Conservation (phyloP, 2,329 filamentous ascomycete genomes). For the Monilinia laxa region DNA sequence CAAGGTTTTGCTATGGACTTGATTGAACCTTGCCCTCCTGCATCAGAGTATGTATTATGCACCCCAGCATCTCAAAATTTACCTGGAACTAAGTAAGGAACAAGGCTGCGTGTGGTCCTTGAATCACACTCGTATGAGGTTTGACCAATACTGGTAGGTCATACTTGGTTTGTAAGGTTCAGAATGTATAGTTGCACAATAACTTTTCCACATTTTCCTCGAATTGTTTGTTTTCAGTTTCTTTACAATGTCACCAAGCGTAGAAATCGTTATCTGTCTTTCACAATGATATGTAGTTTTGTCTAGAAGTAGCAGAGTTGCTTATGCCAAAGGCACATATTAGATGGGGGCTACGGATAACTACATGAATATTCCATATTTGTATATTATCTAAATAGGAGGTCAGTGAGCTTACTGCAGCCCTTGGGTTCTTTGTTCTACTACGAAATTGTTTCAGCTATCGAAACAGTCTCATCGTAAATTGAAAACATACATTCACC, state of each 20-base stretch:
- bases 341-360: conserved; percentile 24
- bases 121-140: conserved; percentile 1
- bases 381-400: conserved; percentile 10
- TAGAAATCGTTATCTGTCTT: conserved; percentile 33
- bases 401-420: conserved; percentile 21
- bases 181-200: conserved; percentile 26
- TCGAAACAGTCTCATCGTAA: conserved; percentile 31
- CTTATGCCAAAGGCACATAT: conserved; percentile 28
- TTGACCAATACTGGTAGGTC: conserved; percentile 6
- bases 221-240: conserved; percentile 33
- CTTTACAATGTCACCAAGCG: conserved; percentile 28
- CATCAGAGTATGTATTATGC: conserved; percentile 16
- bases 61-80: conserved; percentile 9
- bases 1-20: conserved; percentile 14
- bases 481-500: conserved; percentile 29
- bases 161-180: conserved; percentile 32
- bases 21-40: conserved; percentile 10
- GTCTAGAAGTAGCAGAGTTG: conserved; percentile 31
- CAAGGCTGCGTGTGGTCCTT: neutral
- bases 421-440: conserved; percentile 31
- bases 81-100: conserved; percentile 17
- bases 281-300: conserved; percentile 25
- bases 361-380: conserved; percentile 26
- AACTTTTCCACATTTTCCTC: conserved; percentile 31
- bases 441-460: conserved; percentile 30